phyloP scores from a whole-genome alignment of 1,139 yeast species.

The Taphrina wiesneri region DNA sequence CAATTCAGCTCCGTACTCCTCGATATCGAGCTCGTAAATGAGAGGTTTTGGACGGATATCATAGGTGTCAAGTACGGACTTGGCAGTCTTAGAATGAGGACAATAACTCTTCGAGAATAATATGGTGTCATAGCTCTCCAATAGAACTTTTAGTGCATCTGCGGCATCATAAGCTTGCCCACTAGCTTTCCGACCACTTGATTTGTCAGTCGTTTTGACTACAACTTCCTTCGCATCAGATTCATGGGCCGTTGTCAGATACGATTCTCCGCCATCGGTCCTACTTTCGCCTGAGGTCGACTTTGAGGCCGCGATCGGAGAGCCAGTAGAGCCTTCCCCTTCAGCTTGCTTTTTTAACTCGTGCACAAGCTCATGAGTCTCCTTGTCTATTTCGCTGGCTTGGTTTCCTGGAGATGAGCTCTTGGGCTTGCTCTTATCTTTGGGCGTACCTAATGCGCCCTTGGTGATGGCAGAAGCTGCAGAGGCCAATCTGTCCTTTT shows the following conservation, averaged over 20 bases:
- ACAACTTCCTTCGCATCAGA: background rate
- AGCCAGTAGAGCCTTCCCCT: background rate
- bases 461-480: constrained; percentile 21
- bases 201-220: background rate
- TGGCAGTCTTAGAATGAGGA: constrained; percentile 73
- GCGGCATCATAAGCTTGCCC: constrained; percentile 12
- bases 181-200: background rate
- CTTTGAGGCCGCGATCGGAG: background rate
- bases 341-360: constrained; percentile 25
- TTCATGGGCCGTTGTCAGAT: constrained; percentile 13
- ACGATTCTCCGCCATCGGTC: background rate
- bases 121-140: constrained; percentile 10
- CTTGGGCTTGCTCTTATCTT: constrained; percentile 2
- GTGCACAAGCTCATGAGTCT: constrained; percentile 30
- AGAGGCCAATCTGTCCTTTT: background rate
- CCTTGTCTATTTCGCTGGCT: constrained; percentile 12
- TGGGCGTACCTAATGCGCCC: constrained; percentile 6
- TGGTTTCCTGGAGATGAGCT: background rate
- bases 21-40: constrained; percentile 80
- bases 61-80: constrained; percentile 67
- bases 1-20: constrained; percentile 66
- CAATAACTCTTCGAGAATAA: constrained; percentile 37
- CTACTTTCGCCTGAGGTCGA: background rate
- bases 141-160: constrained; percentile 2
- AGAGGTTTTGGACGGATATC: constrained; percentile 69